These are phyloP conservation scores for Fusarium sacchari DNA, from an alignment of 2,329 filamentous ascomycete genomes.

Conservation along the genomic window DNA sequence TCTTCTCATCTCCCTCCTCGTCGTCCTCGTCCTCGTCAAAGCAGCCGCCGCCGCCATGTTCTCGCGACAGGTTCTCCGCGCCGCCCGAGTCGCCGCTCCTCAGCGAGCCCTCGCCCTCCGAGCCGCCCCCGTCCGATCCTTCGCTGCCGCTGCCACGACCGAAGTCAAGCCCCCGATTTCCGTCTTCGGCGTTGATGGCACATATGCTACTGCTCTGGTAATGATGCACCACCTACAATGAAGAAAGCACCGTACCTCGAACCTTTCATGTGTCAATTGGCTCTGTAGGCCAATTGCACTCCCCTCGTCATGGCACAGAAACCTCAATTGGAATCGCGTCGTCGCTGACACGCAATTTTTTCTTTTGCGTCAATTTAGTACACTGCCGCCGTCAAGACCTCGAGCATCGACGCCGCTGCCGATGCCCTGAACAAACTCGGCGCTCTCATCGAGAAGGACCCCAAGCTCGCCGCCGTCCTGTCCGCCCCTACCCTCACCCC, in stretches of 20 bases:
- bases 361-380: constrained; percentile 71
- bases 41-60: constrained; percentile 58
- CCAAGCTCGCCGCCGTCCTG: constrained; percentile 82
- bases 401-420: constrained; percentile 84
- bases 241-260: not conserved
- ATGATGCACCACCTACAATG: constrained; percentile 62
- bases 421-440: constrained; percentile 79
- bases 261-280: constrained; percentile 33
- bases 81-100: constrained; percentile 67
- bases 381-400: constrained; percentile 92
- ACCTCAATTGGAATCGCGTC: constrained; percentile 38
- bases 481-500: constrained; percentile 80
- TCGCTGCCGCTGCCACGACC: constrained; percentile 76
- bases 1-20: constrained; percentile 18
- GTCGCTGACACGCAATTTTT: constrained; percentile 40
- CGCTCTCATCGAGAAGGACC: constrained; percentile 80
- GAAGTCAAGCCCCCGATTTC: constrained; percentile 86
- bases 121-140: constrained; percentile 74
- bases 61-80: constrained; percentile 68
- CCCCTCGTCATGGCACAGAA: constrained; percentile 31
- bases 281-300: constrained; percentile 11
- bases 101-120: constrained; percentile 60
- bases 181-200: constrained; percentile 96
- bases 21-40: constrained; percentile 11
- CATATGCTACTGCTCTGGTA: constrained; percentile 99